phyloP scores from a whole-genome alignment of 768 basidiomycete species.

The Pleurotus tuber-regium region DNA sequence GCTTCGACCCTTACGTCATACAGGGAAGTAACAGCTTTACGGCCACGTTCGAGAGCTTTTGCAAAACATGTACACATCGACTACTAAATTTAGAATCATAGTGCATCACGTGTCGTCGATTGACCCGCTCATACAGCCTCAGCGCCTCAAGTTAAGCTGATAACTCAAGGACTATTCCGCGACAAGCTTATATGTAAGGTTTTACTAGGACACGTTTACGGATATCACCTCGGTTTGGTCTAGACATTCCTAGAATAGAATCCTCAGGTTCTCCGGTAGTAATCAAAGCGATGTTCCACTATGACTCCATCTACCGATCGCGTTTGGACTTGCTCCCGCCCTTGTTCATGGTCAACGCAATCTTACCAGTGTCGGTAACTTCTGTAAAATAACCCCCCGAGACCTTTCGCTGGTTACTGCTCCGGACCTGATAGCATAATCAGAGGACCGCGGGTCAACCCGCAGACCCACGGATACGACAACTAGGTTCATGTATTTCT shows the following conservation, averaged over 20 bases:
- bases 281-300: conserved; percentile 8
- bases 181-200: too few relatives aligned
- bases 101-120: too few relatives aligned
- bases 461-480: conserved; percentile 3
- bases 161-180: too few relatives aligned
- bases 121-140: too few relatives aligned
- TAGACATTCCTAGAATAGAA: neutral
- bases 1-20: too few relatives aligned
- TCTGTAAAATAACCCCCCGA: conserved; percentile 4
- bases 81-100: too few relatives aligned
- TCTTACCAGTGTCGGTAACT: conserved; percentile 4
- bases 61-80: too few relatives aligned
- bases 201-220: too few relatives aligned
- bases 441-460: conserved; percentile 2
- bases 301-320: conserved; percentile 9
- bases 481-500: conserved; percentile 4
- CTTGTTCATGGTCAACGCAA: conserved; percentile 1
- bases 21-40: too few relatives aligned
- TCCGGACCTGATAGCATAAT: conserved; percentile 7
- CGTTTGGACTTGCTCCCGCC: neutral
- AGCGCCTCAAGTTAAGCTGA: too few relatives aligned
- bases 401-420: conserved; percentile 2
- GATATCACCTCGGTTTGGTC: neutral
- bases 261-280: neutral
- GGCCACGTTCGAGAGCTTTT: too few relatives aligned